A percentile compares a stretch with the other conserved stretches of the same genome.
Conservation (phyloP, 2,329 filamentous ascomycete species). For the Colletotrichum trifolii region DNA sequence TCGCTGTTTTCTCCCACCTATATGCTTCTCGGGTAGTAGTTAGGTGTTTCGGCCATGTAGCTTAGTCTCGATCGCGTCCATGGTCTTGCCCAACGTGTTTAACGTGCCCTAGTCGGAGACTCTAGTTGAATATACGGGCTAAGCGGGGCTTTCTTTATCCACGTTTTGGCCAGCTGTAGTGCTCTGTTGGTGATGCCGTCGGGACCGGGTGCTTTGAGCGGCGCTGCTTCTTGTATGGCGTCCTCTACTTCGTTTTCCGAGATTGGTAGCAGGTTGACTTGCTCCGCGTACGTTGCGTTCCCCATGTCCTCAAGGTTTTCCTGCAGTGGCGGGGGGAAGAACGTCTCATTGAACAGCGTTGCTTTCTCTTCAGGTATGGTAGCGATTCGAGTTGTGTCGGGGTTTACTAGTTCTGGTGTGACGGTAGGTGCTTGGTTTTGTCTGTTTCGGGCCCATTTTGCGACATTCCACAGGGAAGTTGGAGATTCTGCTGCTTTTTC, state of each 20-base stretch:
- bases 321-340: not conserved
- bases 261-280: not conserved
- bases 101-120: conserved; percentile 35
- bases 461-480: not conserved
- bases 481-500: not conserved
- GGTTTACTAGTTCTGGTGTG: conserved; percentile 7
- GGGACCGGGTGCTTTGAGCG: conserved; percentile 37
- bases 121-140: conserved; percentile 36
- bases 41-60: conserved; percentile 4
- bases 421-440: not conserved
- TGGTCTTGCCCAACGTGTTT: conserved; percentile 20
- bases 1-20: not conserved
- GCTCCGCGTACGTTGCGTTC: conserved; percentile 9
- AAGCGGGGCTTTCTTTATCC: conserved; percentile 36
- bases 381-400: not conserved
- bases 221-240: conserved; percentile 35
- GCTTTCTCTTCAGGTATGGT: conserved; percentile 10
- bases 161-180: conserved; percentile 34
- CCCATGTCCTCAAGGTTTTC: conserved; percentile 16
- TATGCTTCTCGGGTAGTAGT: conserved; percentile 2
- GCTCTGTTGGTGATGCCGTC: conserved; percentile 39
- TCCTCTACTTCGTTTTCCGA: conserved; percentile 9
- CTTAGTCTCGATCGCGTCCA: conserved; percentile 35
- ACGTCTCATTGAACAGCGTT: conserved; percentile 8
- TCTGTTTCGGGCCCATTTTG: conserved; percentile 9